Evolutionary conservation across 176 grass and related monocot species (phyloP), one percentile per base, ranked within the genome.

Genomic region (Poa pratensis): DNA sequence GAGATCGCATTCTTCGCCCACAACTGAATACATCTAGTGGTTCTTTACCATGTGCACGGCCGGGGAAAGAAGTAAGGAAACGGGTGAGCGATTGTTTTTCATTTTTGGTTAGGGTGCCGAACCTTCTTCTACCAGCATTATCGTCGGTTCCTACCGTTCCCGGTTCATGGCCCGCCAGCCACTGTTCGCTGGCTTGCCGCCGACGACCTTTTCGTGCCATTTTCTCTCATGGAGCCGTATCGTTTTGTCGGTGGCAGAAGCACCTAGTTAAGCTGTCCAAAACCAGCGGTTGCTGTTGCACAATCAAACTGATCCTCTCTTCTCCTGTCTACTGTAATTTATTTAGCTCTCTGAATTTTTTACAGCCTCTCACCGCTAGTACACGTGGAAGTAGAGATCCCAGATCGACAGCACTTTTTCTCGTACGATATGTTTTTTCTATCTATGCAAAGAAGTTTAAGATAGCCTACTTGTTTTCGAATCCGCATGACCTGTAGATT

Each of bases 261-360:
- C 42, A 49, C 32, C 4, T 28, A 11, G 79, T 49, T 86, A 46
- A 14, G 34, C 34, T 59, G 23, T 32, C 49, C 14, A 71, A 16
- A 37, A 40, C 58, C 13, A 10, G 48, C 23, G 74, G 49, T 28
- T 7, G 68, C 2, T 8, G 75, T 64, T 3, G n/a, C 65, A 45
- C 51, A 64, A 88, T 78, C 86, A 40, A 73, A 79, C 43, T 35
- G 16, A 18, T 88, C 55, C 43, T 42, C 1, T 6, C 2, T 1
- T 49, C 2, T n/a, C 57, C n/a, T 10, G 2, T 10, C 22, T 61
- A 45, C 8, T 6, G 55, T 46, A 48, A 1, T 42, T 42, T 48
- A 48, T 13, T 48, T 48, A 13, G 46, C 26, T 66, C 3, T 28
- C 60, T 15, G 60, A 28, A 28, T 15, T 63, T 63, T 28, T 4